Percentiles rank a stretch among this genome's conserved stretches.
phyloP scores from a whole-genome alignment of 495 filamentous ascomycete species.

The Penicillium malachiteum region DNA sequence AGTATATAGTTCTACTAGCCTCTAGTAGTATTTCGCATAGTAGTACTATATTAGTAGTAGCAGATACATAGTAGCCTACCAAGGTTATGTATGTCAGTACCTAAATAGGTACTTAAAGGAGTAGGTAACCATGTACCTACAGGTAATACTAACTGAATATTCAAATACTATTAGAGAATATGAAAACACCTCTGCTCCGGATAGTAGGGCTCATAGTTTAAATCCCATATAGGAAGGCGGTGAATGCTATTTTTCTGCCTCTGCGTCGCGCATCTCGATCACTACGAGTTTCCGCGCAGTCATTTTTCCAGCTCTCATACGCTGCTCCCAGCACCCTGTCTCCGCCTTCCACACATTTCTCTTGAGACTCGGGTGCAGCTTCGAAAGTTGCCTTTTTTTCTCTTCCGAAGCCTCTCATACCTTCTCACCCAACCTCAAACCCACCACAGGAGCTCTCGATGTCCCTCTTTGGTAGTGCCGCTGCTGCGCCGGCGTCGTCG shows the following conservation, averaged over 20 bases:
- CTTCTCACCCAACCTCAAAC: neutral
- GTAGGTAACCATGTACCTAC: too few species aligned
- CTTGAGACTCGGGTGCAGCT: neutral
- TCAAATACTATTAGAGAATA: too few species aligned
- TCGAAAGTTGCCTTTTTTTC: neutral
- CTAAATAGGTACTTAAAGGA: too few species aligned
- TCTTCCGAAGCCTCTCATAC: neutral
- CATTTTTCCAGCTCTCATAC: slow-evolving; percentile 5
- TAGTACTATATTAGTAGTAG: too few species aligned
- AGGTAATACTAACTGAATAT: too few species aligned
- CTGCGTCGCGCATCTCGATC: slow-evolving; percentile 2
- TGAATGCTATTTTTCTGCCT: slow-evolving; percentile 6
- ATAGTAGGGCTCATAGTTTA: neutral
- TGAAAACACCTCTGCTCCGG: neutral
- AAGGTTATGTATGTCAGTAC: too few species aligned
- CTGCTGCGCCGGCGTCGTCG: slow-evolving; percentile 42
- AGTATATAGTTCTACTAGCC: too few species aligned
- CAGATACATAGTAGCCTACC: too few species aligned
- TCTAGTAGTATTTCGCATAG: too few species aligned
- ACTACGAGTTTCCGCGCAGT: neutral
- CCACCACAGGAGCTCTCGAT: slow-evolving; percentile 20
- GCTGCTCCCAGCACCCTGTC: slow-evolving; percentile 1
- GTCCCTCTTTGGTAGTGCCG: slow-evolving; percentile 64
- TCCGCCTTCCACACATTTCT: neutral
- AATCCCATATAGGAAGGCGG: slow-evolving; percentile 1